Evolutionary conservation across 495 filamentous ascomycete genomes (phyloP).

Genomic region (Aspergillus sclerotioniger): DNA sequence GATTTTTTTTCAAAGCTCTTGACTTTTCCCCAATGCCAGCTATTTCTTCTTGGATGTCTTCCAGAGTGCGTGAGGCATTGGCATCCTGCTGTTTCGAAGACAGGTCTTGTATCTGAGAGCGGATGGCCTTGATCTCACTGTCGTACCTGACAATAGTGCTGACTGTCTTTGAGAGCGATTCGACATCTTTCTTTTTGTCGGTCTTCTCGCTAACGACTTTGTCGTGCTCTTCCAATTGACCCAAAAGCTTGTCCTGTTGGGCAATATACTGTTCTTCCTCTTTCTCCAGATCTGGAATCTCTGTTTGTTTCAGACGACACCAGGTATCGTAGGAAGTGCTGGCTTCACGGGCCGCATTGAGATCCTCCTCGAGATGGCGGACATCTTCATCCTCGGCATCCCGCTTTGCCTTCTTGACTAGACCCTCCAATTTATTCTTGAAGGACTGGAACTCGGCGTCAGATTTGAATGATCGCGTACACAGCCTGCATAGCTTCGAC

Average conservation of each 20-base stretch:
- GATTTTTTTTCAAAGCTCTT: slow-evolving; percentile 56
- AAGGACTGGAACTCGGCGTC: slow-evolving; percentile 58
- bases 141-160: slow-evolving; percentile 69
- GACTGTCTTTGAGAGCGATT: slow-evolving; percentile 72
- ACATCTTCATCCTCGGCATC: slow-evolving; percentile 55
- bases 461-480: slow-evolving; percentile 60
- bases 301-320: slow-evolving; percentile 60
- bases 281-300: slow-evolving; percentile 66
- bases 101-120: slow-evolving; percentile 68
- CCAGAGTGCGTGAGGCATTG: slow-evolving; percentile 62
- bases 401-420: slow-evolving; percentile 54
- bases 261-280: slow-evolving; percentile 55
- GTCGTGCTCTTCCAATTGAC: slow-evolving; percentile 72
- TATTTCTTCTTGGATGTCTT: slow-evolving; percentile 81
- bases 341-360: slow-evolving; percentile 57
- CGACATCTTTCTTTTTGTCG: slow-evolving; percentile 68
- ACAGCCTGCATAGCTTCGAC: slow-evolving; percentile 69
- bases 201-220: slow-evolving; percentile 60
- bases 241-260: slow-evolving; percentile 59
- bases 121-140: slow-evolving; percentile 65
- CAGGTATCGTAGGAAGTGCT: slow-evolving; percentile 71
- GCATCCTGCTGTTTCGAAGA: slow-evolving; percentile 66
- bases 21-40: slow-evolving; percentile 65
- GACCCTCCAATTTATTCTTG: slow-evolving; percentile 57
- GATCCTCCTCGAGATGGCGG: slow-evolving; percentile 47